Conservation (phyloP, 2,329 filamentous ascomycete genomes). For the Plenodomus biglobosus region DNA sequence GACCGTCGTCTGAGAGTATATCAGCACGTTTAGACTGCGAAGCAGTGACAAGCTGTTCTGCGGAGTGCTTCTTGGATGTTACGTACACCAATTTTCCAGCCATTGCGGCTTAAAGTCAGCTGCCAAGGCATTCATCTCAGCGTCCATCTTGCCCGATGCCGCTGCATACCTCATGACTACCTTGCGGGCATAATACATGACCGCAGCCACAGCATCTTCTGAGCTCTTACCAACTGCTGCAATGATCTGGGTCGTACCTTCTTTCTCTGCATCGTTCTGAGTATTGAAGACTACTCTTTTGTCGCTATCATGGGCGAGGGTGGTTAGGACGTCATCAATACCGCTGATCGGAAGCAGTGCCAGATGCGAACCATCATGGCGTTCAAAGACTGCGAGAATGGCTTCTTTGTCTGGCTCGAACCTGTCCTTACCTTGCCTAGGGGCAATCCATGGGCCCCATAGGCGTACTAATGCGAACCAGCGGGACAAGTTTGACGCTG, state of each 20-base stretch:
- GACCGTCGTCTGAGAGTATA: conserved; percentile 63
- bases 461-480: conserved; percentile 82
- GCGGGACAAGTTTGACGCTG: conserved; percentile 64
- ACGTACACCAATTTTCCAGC: conserved; percentile 74
- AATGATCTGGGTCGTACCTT: conserved; percentile 63
- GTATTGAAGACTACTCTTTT: conserved; percentile 70
- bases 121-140: conserved; percentile 52
- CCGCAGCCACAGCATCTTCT: conserved; percentile 74
- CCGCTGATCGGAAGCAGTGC: conserved; percentile 79
- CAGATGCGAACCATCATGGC: conserved; percentile 69
- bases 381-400: conserved; percentile 76
- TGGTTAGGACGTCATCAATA: conserved; percentile 67
- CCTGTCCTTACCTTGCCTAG: conserved; percentile 71
- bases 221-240: conserved; percentile 72
- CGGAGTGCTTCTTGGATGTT: background rate
- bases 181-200: conserved; percentile 83
- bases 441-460: conserved; percentile 83
- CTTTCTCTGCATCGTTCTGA: conserved; percentile 65
- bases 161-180: conserved; percentile 55
- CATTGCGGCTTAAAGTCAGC: conserved; percentile 63
- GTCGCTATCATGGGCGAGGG: conserved; percentile 65
- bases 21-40: background rate
- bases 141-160: conserved; percentile 47
- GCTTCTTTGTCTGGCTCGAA: conserved; percentile 77
- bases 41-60: background rate